phyloP scores from a whole-genome alignment of 805 yeast genomes.

The Barnettozyma populi region DNA sequence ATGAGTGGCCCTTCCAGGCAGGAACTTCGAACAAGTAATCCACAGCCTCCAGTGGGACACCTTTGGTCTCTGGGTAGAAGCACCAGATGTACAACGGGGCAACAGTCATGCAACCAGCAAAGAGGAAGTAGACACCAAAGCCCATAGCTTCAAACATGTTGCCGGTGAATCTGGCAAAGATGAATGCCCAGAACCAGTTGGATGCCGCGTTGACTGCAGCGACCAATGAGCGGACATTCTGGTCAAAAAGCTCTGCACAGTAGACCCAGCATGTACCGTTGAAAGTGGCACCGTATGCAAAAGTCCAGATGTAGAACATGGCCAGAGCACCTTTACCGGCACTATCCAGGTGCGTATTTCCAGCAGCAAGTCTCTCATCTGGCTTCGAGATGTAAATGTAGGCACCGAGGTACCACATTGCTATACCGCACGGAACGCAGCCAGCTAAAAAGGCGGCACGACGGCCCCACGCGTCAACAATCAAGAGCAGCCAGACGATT shows the following conservation, averaged over 20 bases:
- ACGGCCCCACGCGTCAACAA: conserved; percentile 17
- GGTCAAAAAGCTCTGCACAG: conserved; percentile 16
- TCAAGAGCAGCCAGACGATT: conserved; percentile 11
- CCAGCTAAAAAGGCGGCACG: conserved; percentile 10
- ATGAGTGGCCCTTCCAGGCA: conserved; percentile 10
- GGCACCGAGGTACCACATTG: conserved; percentile 18
- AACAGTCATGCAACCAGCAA: conserved; percentile 15
- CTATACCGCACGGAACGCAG: conserved; percentile 11
- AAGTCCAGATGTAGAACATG: conserved; percentile 18
- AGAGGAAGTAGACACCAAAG: conserved; percentile 22
- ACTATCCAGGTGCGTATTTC: conserved; percentile 13
- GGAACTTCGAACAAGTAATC: conserved; percentile 25
- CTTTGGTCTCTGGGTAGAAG: conserved; percentile 41
- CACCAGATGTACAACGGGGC: conserved; percentile 26
- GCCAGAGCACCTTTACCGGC: conserved; percentile 14
- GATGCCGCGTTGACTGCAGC: conserved; percentile 12
- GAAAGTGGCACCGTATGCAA: conserved; percentile 14
- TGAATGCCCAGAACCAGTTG: conserved; percentile 19
- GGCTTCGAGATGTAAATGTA: conserved; percentile 13
- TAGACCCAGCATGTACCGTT: conserved; percentile 21
- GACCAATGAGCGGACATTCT: conserved; percentile 10
- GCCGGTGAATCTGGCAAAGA: conserved; percentile 15
- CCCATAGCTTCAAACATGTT: conserved; percentile 15
- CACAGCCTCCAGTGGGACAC: conserved; percentile 40
- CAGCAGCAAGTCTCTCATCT: neutral